Percentiles rank a stretch among this genome's conserved stretches.
phyloP scores from a whole-genome alignment of 1,139 yeast species.

The Ogataea hybrid region DNA sequence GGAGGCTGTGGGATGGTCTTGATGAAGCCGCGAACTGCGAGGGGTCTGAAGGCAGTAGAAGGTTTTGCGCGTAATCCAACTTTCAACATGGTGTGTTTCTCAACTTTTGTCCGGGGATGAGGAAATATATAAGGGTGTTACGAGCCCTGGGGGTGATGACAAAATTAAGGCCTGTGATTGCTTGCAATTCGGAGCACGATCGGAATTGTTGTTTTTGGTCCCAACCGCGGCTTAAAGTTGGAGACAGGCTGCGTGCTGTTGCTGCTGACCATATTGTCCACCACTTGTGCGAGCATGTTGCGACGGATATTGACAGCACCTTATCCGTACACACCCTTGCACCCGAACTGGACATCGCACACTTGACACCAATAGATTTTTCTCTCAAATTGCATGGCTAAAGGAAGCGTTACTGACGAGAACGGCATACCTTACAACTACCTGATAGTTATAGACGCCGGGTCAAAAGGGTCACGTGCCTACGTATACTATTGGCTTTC shows the following conservation, averaged over 20 bases:
- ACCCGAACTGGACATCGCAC: constrained; percentile 1
- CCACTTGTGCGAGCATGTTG: background rate
- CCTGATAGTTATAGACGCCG: constrained; percentile 76
- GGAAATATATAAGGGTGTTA: constrained; percentile 5
- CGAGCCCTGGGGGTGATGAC: constrained; percentile 8
- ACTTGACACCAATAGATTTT: constrained; percentile 4
- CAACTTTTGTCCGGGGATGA: constrained; percentile 4
- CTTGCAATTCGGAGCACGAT: constrained; percentile 6
- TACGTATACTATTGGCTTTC: constrained; percentile 70
- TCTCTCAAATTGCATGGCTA: constrained; percentile 2
- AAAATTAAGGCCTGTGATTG: constrained; percentile 10
- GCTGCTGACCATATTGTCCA: background rate
- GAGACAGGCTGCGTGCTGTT: background rate
- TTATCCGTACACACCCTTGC: constrained; percentile 5
- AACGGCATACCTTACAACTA: constrained; percentile 58
- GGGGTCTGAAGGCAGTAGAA: constrained; percentile 13
- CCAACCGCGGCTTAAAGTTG: background rate
- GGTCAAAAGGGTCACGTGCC: constrained; percentile 78
- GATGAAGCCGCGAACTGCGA: constrained; percentile 35
- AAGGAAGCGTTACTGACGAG: constrained; percentile 32
- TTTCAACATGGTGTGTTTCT: constrained; percentile 15
- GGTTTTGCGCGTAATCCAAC: constrained; percentile 23
- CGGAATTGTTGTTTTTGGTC: constrained; percentile 2
- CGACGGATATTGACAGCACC: constrained; percentile 3
- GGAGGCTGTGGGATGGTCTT: constrained; percentile 72